Conservation (phyloP, 2,329 filamentous ascomycete genomes). For the Macrophomina phaseolina region DNA sequence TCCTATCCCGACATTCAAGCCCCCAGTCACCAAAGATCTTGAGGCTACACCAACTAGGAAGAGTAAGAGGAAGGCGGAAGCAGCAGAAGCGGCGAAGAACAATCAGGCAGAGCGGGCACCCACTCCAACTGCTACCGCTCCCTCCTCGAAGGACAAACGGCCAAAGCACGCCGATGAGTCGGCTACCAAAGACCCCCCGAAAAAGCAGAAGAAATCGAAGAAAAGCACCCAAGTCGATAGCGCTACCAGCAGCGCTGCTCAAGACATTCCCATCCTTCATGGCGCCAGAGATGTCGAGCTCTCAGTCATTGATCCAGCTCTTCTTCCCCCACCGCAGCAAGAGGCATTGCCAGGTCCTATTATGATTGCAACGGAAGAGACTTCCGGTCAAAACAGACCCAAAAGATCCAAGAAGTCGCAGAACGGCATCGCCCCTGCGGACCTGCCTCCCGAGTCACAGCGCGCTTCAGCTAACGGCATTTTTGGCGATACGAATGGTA, state of each 20-base stretch:
- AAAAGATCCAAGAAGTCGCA: constrained; percentile 19
- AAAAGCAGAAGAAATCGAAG: constrained; percentile 13
- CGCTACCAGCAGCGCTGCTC: background rate
- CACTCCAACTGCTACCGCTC: background rate
- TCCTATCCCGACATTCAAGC: constrained; percentile 10
- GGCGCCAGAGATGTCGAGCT: background rate
- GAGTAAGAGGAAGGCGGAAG: constrained; percentile 19
- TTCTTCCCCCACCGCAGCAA: constrained; percentile 4
- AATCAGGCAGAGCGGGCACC: background rate
- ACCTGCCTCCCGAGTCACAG: background rate
- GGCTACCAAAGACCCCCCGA: background rate
- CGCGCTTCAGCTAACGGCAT: background rate
- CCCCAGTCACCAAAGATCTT: background rate
- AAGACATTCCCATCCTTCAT: background rate
- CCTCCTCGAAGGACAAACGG: background rate
- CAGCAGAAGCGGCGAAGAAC: background rate
- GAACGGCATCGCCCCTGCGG: background rate
- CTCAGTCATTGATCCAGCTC: constrained; percentile 16
- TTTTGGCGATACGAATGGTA: background rate
- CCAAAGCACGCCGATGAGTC: background rate
- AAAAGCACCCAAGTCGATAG: background rate
- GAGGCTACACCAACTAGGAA: constrained; percentile 4
- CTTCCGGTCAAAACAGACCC: constrained; percentile 4
- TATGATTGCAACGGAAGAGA: background rate
- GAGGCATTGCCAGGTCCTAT: background rate